Evolutionary conservation across 306 rosid species (phyloP).

Genomic region (Phaseolus lunatus): DNA sequence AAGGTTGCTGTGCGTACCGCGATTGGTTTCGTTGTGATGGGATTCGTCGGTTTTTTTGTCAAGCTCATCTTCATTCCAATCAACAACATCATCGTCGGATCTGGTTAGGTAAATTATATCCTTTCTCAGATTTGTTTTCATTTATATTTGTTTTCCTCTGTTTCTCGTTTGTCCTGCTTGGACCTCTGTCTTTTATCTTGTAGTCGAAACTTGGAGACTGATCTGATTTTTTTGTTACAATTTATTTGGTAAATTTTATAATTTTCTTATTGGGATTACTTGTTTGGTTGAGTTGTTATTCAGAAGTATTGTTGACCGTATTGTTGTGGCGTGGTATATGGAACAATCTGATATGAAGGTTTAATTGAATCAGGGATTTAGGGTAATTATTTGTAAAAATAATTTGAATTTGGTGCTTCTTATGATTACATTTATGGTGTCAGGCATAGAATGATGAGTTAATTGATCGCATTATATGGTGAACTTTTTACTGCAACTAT

Average conservation of each 20-base stretch:
- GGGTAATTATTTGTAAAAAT: background rate
- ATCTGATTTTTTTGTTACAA: background rate
- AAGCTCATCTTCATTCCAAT: conserved; percentile 84
- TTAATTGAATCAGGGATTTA: background rate
- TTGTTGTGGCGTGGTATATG: background rate
- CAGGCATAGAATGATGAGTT: background rate
- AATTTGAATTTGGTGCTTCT: background rate
- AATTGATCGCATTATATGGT: background rate
- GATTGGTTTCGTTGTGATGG: conserved; percentile 84
- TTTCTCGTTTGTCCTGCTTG: background rate
- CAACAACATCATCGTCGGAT: conserved; percentile 86
- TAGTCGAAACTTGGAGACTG: background rate
- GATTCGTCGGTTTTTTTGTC: conserved; percentile 79
- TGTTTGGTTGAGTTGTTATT: background rate
- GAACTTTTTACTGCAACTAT: background rate
- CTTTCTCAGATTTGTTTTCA: background rate
- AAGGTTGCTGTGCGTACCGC: conserved; percentile 87
- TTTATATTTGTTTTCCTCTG: background rate
- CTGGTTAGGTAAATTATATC: conserved; percentile 55
- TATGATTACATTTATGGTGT: background rate
- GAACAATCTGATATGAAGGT: conserved; percentile 7
- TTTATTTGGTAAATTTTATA: background rate
- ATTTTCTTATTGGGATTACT: background rate
- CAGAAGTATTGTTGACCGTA: background rate
- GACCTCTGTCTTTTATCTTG: background rate